phyloP scores from a whole-genome alignment of 208 protist species.

The Crithidia bombi region DNA sequence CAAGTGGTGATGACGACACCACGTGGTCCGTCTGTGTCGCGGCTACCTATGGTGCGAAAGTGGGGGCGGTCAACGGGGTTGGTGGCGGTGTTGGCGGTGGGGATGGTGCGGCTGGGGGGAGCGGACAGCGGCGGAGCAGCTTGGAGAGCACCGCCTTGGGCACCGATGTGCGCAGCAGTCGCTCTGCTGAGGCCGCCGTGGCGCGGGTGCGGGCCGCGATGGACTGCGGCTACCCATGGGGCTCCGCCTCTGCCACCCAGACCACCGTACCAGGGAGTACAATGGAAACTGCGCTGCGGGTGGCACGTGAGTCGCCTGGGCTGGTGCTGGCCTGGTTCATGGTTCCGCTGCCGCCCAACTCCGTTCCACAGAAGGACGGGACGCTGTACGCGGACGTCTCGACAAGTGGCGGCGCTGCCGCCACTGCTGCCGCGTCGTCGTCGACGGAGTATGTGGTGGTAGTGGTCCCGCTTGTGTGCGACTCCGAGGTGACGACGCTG shows the following conservation, averaged over 20 bases:
- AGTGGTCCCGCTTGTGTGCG: slow-evolving; percentile 60
- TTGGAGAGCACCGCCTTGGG: neutral
- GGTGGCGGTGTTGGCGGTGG: neutral
- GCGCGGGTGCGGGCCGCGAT: slow-evolving; percentile 19
- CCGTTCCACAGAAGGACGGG: slow-evolving; percentile 17
- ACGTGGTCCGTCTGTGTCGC: slow-evolving; percentile 35
- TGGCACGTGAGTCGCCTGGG: slow-evolving; percentile 33
- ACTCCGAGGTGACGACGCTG: slow-evolving; percentile 53
- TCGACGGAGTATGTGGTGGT: slow-evolving; percentile 36
- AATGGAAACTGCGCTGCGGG: slow-evolving; percentile 26
- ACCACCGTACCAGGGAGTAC: slow-evolving; percentile 10
- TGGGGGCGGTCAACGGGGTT: neutral
- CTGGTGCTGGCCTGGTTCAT: slow-evolving; percentile 63
- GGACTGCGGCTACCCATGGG: slow-evolving; percentile 47
- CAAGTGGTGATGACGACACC: neutral
- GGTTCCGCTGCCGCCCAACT: slow-evolving; percentile 24
- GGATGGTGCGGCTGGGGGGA: neutral
- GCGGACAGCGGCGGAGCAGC: neutral
- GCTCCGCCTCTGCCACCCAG: slow-evolving; percentile 20
- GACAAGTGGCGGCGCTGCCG: neutral
- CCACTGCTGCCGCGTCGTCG: neutral
- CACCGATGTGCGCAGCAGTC: neutral
- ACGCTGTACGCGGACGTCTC: slow-evolving; percentile 20
- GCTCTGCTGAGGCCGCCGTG: slow-evolving; percentile 12
- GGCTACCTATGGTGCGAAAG: slow-evolving; percentile 17